phyloP scores from a whole-genome alignment of 805 yeast genomes.

The Yueomyces sinensis region DNA sequence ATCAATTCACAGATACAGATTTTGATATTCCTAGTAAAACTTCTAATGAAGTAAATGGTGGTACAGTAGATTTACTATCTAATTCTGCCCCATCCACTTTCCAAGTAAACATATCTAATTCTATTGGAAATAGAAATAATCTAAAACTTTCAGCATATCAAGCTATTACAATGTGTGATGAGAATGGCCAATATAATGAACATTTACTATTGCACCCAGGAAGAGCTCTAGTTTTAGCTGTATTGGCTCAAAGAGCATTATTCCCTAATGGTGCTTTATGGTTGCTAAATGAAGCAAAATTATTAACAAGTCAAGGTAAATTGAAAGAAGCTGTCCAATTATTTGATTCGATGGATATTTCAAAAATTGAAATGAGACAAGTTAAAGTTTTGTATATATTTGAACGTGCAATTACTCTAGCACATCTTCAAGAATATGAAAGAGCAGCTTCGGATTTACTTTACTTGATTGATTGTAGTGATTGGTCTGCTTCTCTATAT shows the following conservation, averaged over 20 bases:
- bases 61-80: not conserved
- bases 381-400: slow-evolving; percentile 76
- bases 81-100: not conserved
- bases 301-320: slow-evolving; percentile 66
- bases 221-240: slow-evolving; percentile 35
- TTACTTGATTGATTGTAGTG: slow-evolving; percentile 52
- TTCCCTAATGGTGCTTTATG: slow-evolving; percentile 86
- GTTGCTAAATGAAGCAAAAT: slow-evolving; percentile 79
- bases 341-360: slow-evolving; percentile 48
- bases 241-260: slow-evolving; percentile 50
- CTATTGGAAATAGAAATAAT: not conserved
- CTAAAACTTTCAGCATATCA: not conserved
- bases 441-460: slow-evolving; percentile 65
- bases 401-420: slow-evolving; percentile 67
- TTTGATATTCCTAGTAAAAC: slow-evolving; percentile 37
- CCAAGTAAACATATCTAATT: not conserved
- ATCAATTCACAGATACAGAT: slow-evolving; percentile 81
- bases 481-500: slow-evolving; percentile 87
- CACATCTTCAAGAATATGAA: slow-evolving; percentile 65
- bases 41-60: not conserved
- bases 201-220: slow-evolving; percentile 45
- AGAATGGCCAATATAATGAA: slow-evolving; percentile 13
- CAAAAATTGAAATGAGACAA: slow-evolving; percentile 72
- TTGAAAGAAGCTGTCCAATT: slow-evolving; percentile 50
- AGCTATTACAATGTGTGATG: not conserved